Base-by-base conservation (phyloP, 2,329 filamentous ascomycete species). In the Fusarium phyllophilum region DNA sequence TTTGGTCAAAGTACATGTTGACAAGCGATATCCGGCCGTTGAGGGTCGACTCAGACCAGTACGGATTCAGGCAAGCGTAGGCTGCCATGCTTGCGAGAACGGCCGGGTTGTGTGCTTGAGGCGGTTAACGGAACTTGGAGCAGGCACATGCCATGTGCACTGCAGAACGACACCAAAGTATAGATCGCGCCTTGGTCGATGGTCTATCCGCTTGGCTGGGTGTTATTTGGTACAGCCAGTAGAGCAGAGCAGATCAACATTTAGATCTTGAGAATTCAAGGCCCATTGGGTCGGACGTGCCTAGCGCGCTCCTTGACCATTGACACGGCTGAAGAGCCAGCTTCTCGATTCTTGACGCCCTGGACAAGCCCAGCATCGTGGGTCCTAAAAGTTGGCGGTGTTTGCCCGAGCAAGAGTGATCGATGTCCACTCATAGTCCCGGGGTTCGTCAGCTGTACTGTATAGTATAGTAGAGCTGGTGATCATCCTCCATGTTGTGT, bases 401-500 rank as follows among this genome's bases (percentile, higher is more conserved):
- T 75, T 77, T 75, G 69, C 29, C 77, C 66, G 73, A 73, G 67
- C 52, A 65, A 60, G 57, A 62, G 54, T 62, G 52, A 67, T 54
- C 14, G n/a, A 26, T 54, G 72, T 44, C 77, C 77, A 78, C 70
- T 78, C 73, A 78, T 75, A 65, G 69, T 46, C 46, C 49, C 69
- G 59, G 64, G 33, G 68, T 77, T 78, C 69, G 73, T 78, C 74
- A 78, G 75, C 73, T 36, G 33, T 49, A 34, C 31, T 48, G 13
- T 48, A 48, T 56, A 29, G n/a, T 51, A 24, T 34, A 34, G 15
- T 34, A 34, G n/a, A 49, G 41, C 42, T 48, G 55, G 55, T 36
- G n/a, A 36, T 58, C 41, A 58, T 49, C 38, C 24, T 49, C 38
- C 24, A 29, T 29, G 41, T 8, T 58, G 55, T 48, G 24, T 57